Evolutionary conservation across 2,329 filamentous ascomycete genomes (phyloP), one percentile per base, ranked within the genome.

Genomic region (Ilyonectria robusta): DNA sequence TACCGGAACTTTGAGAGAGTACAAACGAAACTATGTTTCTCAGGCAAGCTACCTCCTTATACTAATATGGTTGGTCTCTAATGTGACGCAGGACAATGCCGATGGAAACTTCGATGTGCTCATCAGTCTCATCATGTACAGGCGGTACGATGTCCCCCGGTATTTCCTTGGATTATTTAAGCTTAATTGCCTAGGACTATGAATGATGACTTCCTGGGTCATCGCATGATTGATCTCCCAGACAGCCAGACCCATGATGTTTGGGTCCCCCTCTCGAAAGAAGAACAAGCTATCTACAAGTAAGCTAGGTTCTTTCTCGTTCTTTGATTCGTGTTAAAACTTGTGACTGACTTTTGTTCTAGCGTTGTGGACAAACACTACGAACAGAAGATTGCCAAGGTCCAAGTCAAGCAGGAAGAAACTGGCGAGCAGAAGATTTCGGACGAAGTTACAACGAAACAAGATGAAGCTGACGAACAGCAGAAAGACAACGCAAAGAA

Each of bases 181-280:
- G 26, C 26, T 26, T 5, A 26, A 26, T 26, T 26, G 26, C 26
- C 2, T 5, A 80, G 79, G 19, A 78, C 73, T 0, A 46, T 69
- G 4, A 57, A 76, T 0, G 79, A 81, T 35, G 56, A 48, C 0
- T 81, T 81, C 46, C 4, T 79, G 2, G 77, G 77, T 0, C 17
- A 50, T 1, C 47, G 31, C 6, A 77, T 82, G 3, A 17, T 81
- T 3, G 19, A 68, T 0, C 59, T 82, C 19, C 77, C 76, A 0
- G 6, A 53, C 0, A 61, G 31, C 10, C 13, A 72, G 2, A 6
- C 17, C 5, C 15, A 65, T 10, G 70, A 78, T 13, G 37, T 79
- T 1, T 69, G 62, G 59, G 46, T 81, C 8, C 67, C 74, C 0
- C 56, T 80, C 0, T 76, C 77, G 0, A 26, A 7, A 1, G 74